Evolutionary conservation across 73 alveolate genomes (phyloP).

Genomic region (Paramecium biaurelia): DNA sequence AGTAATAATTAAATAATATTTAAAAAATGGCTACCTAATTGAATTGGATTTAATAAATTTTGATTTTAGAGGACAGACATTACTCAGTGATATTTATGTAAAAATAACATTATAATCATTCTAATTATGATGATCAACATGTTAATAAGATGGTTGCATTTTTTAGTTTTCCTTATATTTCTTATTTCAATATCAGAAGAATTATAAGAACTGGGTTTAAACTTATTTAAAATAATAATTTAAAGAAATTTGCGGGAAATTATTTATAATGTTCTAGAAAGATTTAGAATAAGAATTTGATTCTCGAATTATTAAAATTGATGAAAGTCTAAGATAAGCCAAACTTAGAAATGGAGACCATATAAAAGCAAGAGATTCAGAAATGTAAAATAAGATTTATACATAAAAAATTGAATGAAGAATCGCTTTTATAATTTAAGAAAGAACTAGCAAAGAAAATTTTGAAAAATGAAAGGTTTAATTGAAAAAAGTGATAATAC

Average conservation of each 20-base stretch:
- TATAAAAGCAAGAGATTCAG: not conserved
- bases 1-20: no score
- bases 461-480: not conserved
- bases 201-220: not conserved
- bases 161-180: not conserved
- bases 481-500: not conserved
- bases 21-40: not conserved
- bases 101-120: not conserved
- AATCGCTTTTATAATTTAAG: not conserved
- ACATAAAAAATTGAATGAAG: not conserved
- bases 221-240: not conserved
- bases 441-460: not conserved
- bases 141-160: not conserved
- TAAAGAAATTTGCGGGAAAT: not conserved
- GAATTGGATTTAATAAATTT: no score
- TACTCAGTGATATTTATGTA: no score
- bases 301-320: not conserved
- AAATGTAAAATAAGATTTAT: not conserved
- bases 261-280: not conserved
- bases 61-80: no score
- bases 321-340: not conserved
- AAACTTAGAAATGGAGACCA: not conserved
- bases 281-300: not conserved
- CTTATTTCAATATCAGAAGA: not conserved
- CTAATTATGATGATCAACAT: not conserved